A percentile compares a stretch with the other conserved stretches of the same genome.
These are phyloP conservation scores for Ogataea methylovora DNA, from an alignment of 805 yeast genomes.

Conservation along the genomic window DNA sequence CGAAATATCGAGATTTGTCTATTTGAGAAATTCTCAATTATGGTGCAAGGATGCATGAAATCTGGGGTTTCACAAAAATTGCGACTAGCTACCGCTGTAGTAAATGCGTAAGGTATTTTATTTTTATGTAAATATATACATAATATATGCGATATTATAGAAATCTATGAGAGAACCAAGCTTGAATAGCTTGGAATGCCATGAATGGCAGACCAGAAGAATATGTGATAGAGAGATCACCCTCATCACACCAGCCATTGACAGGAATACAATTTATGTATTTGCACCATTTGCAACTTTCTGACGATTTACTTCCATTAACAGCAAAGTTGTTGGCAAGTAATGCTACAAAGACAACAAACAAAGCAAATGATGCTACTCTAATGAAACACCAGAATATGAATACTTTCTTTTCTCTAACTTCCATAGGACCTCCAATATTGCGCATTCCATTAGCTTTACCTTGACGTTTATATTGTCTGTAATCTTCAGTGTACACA, in stretches of 20 bases:
- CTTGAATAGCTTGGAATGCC: too few relatives aligned
- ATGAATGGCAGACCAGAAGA: neutral
- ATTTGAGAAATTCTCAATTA: too few relatives aligned
- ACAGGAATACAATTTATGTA: conserved; percentile 67
- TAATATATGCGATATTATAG: too few relatives aligned
- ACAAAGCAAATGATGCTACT: conserved; percentile 33
- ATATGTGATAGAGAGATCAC: conserved; percentile 8
- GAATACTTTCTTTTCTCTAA: conserved; percentile 32
- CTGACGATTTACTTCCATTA: conserved; percentile 33
- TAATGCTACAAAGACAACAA: conserved; percentile 42
- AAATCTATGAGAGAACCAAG: too few relatives aligned
- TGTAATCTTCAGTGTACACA: conserved; percentile 15
- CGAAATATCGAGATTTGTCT: too few relatives aligned
- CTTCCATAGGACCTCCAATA: conserved; percentile 7
- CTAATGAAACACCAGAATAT: conserved; percentile 48
- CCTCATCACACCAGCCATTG: conserved; percentile 54
- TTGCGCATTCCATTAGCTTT: conserved; percentile 8
- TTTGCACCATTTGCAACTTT: conserved; percentile 62
- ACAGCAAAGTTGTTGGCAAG: conserved; percentile 41
- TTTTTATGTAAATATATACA: too few relatives aligned
- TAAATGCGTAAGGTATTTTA: too few relatives aligned
- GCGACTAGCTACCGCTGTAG: too few relatives aligned
- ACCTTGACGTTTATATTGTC: conserved; percentile 10
- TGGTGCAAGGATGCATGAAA: too few relatives aligned
- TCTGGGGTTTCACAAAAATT: too few relatives aligned